These are phyloP conservation scores for Petunia hybrid DNA, from an alignment of 305 asterid genomes.

Conservation along the genomic window DNA sequence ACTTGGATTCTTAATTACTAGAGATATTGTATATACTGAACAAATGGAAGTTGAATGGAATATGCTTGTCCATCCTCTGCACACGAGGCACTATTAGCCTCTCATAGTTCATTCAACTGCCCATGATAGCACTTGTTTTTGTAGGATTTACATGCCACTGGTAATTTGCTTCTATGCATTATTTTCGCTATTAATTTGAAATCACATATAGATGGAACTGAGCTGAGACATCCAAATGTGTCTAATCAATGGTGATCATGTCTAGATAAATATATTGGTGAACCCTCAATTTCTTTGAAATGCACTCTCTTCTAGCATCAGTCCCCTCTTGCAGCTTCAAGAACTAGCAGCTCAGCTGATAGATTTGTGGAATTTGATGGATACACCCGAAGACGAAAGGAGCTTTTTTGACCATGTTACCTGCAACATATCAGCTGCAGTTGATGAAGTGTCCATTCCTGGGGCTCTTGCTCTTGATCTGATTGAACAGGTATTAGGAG, in stretches of 20 bases:
- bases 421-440: constrained; percentile 81
- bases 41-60: not conserved
- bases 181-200: not conserved
- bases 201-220: not conserved
- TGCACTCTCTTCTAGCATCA: not conserved
- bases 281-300: not conserved
- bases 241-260: not conserved
- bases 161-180: not conserved
- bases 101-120: not conserved
- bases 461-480: constrained; percentile 89
- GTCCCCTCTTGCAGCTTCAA: constrained; percentile 73
- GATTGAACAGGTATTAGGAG: constrained; percentile 72
- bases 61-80: not conserved
- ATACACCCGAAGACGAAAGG: constrained; percentile 80
- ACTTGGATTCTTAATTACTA: not conserved
- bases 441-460: constrained; percentile 79
- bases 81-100: not conserved
- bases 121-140: not conserved
- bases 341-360: constrained; percentile 80
- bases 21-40: not conserved
- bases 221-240: not conserved
- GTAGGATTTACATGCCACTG: not conserved
- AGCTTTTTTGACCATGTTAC: constrained; percentile 82
- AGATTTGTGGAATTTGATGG: constrained; percentile 99
- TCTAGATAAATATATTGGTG: not conserved